phyloP scores from a whole-genome alignment of 805 yeast genomes.

The Kluyveromyces siamensis region DNA sequence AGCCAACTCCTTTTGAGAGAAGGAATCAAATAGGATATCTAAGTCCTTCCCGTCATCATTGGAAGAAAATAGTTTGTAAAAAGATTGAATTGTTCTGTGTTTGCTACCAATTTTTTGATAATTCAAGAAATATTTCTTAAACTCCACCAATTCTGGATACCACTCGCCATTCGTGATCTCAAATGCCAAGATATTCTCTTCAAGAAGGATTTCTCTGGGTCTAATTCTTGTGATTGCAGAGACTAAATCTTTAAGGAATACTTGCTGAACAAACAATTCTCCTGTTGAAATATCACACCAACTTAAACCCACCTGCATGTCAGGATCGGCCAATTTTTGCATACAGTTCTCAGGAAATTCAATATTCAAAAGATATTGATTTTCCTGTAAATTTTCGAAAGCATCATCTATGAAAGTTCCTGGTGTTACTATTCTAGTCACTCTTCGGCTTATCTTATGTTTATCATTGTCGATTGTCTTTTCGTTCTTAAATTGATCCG shows the following conservation, averaged over 20 bases:
- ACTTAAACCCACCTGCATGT: conserved; percentile 53
- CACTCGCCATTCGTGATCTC: conserved; percentile 39
- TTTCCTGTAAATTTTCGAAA: conserved; percentile 60
- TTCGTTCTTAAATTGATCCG: conserved; percentile 51
- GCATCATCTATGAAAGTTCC: conserved; percentile 89
- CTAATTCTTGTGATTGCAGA: conserved; percentile 68
- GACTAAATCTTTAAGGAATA: conserved; percentile 48
- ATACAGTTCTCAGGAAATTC: conserved; percentile 45
- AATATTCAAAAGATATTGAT: conserved; percentile 62
- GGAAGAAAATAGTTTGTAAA: conserved; percentile 31
- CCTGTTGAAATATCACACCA: conserved; percentile 92
- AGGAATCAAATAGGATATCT: conserved; percentile 15
- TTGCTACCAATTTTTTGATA: conserved; percentile 37
- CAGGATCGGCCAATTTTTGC: conserved; percentile 29
- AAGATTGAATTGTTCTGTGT: conserved; percentile 32
- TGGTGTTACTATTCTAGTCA: conserved; percentile 77
- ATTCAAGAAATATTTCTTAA: conserved; percentile 50
- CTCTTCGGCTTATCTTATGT: conserved; percentile 49
- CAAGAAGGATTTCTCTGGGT: conserved; percentile 71
- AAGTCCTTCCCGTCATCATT: conserved; percentile 18
- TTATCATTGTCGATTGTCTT: conserved; percentile 24
- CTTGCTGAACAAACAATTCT: conserved; percentile 58
- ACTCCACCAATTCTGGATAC: conserved; percentile 49
- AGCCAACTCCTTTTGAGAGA: conserved; percentile 41
- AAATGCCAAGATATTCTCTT: conserved; percentile 35